These are phyloP conservation scores for Xerocomus brunneocitrinus DNA, from an alignment of 768 basidiomycete species.

Conservation along the genomic window DNA sequence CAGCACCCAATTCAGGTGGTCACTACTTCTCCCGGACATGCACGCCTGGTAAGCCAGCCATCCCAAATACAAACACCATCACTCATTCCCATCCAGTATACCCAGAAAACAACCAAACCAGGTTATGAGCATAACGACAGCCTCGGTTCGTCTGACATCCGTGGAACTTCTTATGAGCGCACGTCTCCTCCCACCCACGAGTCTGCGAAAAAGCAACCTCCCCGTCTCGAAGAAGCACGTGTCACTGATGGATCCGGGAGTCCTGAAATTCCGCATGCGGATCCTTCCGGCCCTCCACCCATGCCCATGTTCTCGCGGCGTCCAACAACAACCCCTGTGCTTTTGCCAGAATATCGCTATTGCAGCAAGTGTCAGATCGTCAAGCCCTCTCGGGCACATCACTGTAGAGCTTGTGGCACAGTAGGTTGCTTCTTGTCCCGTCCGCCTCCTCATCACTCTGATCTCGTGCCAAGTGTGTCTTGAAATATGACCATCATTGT, in stretches of 20 bases:
- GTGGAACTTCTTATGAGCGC: constrained; percentile 28
- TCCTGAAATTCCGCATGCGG: constrained; percentile 13
- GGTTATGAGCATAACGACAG: constrained; percentile 18
- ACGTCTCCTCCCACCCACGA: constrained; percentile 17
- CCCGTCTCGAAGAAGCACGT: constrained; percentile 19
- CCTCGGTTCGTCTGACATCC: constrained; percentile 20
- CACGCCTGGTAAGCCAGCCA: constrained; percentile 54
- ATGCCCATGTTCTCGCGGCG: constrained; percentile 20
- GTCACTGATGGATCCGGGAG: constrained; percentile 2
- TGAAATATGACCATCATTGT: constrained; percentile 88
- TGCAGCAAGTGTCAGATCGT: constrained; percentile 59
- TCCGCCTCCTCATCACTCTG: neutral
- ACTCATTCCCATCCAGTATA: constrained; percentile 21
- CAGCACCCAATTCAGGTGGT: constrained; percentile 43
- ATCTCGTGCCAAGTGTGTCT: constrained; percentile 53
- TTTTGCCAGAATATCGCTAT: constrained; percentile 63
- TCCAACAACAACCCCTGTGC: constrained; percentile 41
- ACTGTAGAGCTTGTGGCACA: constrained; percentile 79
- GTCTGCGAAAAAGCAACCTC: constrained; percentile 16
- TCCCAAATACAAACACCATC: neutral
- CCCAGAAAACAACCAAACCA: constrained; percentile 19
- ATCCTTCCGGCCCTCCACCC: constrained; percentile 8
- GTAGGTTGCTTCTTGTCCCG: constrained; percentile 38
- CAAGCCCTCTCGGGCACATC: constrained; percentile 74
- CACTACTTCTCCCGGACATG: constrained; percentile 64